Evolutionary conservation across 805 yeast species (phyloP), one percentile per base, ranked within the genome.

Genomic region (Candida quercuum): DNA sequence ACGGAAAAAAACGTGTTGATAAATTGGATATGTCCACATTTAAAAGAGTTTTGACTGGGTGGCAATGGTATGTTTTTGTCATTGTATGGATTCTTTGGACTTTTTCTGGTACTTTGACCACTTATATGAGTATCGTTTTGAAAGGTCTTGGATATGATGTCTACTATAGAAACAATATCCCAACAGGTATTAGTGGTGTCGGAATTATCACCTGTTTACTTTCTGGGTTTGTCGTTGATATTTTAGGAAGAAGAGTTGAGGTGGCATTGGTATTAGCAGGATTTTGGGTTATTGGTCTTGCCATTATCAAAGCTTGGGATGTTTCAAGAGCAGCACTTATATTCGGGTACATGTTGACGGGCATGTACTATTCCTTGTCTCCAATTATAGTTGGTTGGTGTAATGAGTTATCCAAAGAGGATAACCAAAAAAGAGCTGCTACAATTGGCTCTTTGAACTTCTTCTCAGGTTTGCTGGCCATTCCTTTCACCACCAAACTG

Each of bases 151-250:
- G 48, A 4, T 51, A 51, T 37, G 36, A 46, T 34, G 42, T 48
- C 19, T 49, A 49, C 23, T 40, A 49, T 27, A 40, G 53, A 40
- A 51, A 51, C 40, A 49, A 51, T 33, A 46, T 43, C 16, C 54
- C 54, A 13, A 38, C 53, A 2, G 42, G 36, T 18, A 36, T 39
- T 3, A 26, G 40, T 16, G 54, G 49, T 36, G 47, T 47, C 16
- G 48, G 45, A 23, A 46, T 49, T 12, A 29, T 47, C 14, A 32
- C 49, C 3, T 42, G 45, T 30, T 16, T 51, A 4, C 9, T 44
- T 5, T 20, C 46, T 18, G 54, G 54, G 2, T 42, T 47, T 17
- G 9, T 45, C 11, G 40, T 49, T 35, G 54, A 47, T 41, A 13
- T 39, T 3, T 19, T 43, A 16, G 55, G 55, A 6, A 33, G 45